These are phyloP conservation scores for Phytophthora cajani DNA, from an alignment of 352 stramenopile species.

Conservation along the genomic window DNA sequence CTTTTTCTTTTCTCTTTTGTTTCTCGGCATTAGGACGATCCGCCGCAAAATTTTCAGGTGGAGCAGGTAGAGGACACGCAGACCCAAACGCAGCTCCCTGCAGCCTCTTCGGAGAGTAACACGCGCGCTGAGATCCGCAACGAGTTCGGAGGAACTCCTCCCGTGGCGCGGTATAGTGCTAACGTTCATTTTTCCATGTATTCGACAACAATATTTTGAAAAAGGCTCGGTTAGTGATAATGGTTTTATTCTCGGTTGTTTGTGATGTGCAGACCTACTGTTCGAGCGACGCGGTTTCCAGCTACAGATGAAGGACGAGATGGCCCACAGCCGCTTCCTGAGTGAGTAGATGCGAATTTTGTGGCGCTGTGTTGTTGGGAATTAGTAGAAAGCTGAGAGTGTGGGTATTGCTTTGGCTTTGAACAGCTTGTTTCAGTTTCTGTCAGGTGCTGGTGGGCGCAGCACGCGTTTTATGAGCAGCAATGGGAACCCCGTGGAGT, in stretches of 20 bases:
- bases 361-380: background rate
- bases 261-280: slow-evolving; percentile 16
- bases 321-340: slow-evolving; percentile 26
- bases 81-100: slow-evolving; percentile 23
- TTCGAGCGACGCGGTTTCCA: slow-evolving; percentile 25
- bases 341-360: slow-evolving; percentile 28
- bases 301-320: slow-evolving; percentile 24
- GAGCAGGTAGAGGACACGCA: slow-evolving; percentile 33
- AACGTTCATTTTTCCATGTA: background rate
- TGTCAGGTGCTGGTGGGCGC: slow-evolving; percentile 42
- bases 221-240: background rate
- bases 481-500: slow-evolving; percentile 74
- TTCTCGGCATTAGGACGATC: slow-evolving; percentile 57
- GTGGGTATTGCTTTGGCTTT: background rate
- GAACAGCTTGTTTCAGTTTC: slow-evolving; percentile 56
- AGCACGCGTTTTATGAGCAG: slow-evolving; percentile 67
- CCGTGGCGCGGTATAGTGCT: slow-evolving; percentile 22
- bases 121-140: slow-evolving; percentile 35
- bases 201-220: background rate
- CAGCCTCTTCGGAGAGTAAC: slow-evolving; percentile 3
- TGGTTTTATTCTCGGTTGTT: slow-evolving; percentile 1
- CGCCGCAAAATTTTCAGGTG: slow-evolving; percentile 60
- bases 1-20: background rate
- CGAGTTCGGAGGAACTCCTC: slow-evolving; percentile 40
- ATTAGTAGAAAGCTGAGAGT: slow-evolving; percentile 2